phyloP scores from a whole-genome alignment of 2,329 filamentous ascomycete genomes.

The Cercospora sojina region DNA sequence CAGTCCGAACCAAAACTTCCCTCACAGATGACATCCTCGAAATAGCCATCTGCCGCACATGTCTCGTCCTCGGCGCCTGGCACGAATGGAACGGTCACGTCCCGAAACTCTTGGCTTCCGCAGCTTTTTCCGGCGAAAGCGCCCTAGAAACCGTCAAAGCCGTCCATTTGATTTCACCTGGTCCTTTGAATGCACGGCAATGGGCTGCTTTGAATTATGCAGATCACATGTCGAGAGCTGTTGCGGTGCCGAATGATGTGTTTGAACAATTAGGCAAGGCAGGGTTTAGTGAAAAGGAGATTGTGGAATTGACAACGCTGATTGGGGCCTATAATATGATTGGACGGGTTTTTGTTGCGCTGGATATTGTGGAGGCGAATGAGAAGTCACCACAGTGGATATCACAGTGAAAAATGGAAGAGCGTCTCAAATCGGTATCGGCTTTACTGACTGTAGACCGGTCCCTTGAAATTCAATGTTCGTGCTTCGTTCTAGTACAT shows the following conservation, averaged over 20 bases:
- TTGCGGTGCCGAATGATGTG: background rate
- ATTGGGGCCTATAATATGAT: background rate
- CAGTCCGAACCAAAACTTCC: background rate
- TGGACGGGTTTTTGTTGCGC: background rate
- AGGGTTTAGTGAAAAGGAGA: background rate
- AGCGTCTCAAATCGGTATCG: background rate
- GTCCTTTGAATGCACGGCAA: background rate
- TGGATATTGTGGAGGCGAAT: background rate
- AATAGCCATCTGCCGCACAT: background rate
- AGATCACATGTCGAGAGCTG: background rate
- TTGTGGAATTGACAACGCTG: background rate
- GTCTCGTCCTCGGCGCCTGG: background rate
- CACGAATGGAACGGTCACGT: background rate
- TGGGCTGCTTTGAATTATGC: background rate
- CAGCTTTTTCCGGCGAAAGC: background rate
- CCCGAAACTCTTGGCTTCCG: background rate
- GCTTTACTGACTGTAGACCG: background rate
- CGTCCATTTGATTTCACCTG: background rate
- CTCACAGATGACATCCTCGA: background rate
- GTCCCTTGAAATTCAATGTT: background rate
- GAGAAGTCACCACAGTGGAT: background rate
- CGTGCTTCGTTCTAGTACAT: background rate
- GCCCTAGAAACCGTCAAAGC: background rate
- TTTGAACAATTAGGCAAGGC: background rate
- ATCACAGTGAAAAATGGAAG: background rate